Conservation (phyloP, 768 basidiomycete genomes). For the Suillus ampliporus region DNA sequence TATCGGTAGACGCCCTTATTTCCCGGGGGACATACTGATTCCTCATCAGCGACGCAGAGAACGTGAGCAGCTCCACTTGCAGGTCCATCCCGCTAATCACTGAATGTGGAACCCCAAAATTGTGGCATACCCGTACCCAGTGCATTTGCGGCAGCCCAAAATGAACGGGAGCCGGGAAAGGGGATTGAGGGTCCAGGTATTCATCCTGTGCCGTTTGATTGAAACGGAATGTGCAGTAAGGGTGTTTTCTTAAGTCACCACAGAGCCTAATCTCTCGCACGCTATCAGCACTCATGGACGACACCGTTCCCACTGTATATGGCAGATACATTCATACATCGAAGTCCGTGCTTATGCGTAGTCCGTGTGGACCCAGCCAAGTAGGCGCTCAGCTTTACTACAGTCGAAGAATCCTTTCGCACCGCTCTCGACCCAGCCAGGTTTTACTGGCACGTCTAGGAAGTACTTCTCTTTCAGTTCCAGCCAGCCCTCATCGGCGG, state of each 20-base stretch:
- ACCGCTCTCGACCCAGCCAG: slow-evolving; percentile 48
- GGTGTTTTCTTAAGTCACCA: no score
- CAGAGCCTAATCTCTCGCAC: no score
- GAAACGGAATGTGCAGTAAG: no score
- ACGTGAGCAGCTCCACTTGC: background rate
- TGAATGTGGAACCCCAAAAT: no score
- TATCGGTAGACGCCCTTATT: background rate
- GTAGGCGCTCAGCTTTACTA: slow-evolving; percentile 60
- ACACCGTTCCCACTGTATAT: background rate
- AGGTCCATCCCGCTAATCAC: background rate
- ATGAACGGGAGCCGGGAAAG: no score
- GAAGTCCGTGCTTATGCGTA: slow-evolving; percentile 14
- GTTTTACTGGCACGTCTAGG: slow-evolving; percentile 57
- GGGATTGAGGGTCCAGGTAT: no score
- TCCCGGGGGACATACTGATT: no score
- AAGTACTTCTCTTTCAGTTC: slow-evolving; percentile 54
- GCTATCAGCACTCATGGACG: background rate
- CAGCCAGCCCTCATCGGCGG: slow-evolving; percentile 48
- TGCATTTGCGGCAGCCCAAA: no score
- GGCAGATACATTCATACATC: background rate
- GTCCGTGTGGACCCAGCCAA: slow-evolving; percentile 67
- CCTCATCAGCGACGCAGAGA: background rate
- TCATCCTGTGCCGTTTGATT: no score
- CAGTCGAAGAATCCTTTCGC: slow-evolving; percentile 64
- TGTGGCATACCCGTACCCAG: no score